A percentile compares a stretch with the other conserved stretches of the same genome.
Conservation (phyloP, 208 protist species). For the Tritrichomonas musculus region DNA sequence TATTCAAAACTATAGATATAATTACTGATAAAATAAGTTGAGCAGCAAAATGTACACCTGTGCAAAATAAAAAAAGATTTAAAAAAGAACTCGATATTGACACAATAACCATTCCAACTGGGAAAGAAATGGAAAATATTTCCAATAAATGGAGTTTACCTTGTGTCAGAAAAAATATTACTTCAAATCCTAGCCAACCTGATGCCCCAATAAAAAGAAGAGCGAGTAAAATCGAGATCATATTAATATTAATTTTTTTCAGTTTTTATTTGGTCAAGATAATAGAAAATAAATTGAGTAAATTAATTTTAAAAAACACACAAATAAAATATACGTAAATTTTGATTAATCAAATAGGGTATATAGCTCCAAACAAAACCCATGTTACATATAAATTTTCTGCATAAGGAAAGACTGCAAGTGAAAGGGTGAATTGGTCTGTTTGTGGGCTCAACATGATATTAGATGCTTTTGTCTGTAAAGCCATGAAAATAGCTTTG, state of each 20-base stretch:
- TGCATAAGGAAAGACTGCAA: neutral
- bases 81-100: neutral
- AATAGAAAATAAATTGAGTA: too few relatives aligned
- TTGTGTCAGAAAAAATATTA: neutral
- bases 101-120: neutral
- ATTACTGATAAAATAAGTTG: neutral
- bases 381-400: constrained; percentile 22
- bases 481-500: neutral
- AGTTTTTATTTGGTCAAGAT: too few relatives aligned
- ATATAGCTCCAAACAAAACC: constrained; percentile 4
- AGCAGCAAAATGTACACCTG: neutral
- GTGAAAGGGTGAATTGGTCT: neutral
- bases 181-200: neutral
- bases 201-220: neutral
- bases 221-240: neutral
- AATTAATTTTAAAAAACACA: too few relatives aligned
- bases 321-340: too few relatives aligned
- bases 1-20: neutral
- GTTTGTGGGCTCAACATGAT: neutral
- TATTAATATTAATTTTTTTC: too few relatives aligned
- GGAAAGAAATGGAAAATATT: neutral
- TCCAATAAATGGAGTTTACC: neutral
- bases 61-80: neutral
- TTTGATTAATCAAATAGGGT: neutral
- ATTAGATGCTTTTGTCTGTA: neutral